These are phyloP conservation scores for Leccinum incarnatum DNA, from an alignment of 768 basidiomycete genomes.

Conservation along the genomic window DNA sequence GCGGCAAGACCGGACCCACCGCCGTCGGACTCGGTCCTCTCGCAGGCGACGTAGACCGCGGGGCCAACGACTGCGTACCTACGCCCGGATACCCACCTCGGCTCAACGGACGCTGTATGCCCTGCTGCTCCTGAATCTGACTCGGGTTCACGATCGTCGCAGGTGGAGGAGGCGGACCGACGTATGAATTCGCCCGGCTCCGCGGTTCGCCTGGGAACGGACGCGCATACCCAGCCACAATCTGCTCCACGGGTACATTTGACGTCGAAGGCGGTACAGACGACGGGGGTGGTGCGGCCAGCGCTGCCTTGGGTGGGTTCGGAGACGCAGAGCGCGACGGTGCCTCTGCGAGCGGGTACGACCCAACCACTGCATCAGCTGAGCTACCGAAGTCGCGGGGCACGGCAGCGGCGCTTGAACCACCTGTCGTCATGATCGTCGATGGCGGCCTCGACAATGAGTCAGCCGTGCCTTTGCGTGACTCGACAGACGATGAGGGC, in stretches of 20 bases:
- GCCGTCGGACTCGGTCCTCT: constrained; percentile 21
- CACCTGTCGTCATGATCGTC: constrained; percentile 12
- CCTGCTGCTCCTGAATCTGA: constrained; percentile 30
- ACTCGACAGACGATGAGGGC: constrained; percentile 20
- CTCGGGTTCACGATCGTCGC: constrained; percentile 10
- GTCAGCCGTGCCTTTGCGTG: constrained; percentile 26
- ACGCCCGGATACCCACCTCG: constrained; percentile 76
- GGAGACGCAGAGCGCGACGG: constrained; percentile 75
- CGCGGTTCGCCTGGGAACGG: constrained; percentile 82
- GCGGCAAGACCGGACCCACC: background rate
- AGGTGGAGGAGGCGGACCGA: constrained; percentile 28
- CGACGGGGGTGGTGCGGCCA: constrained; percentile 63
- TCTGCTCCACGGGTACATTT: constrained; percentile 64
- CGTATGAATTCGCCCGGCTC: constrained; percentile 51
- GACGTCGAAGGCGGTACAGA: constrained; percentile 47
- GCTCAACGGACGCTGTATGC: constrained; percentile 52
- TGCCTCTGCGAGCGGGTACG: constrained; percentile 51
- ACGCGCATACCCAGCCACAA: constrained; percentile 75
- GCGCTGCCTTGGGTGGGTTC: constrained; percentile 65
- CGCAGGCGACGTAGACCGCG: constrained; percentile 62
- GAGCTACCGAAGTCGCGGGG: constrained; percentile 68
- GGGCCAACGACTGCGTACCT: constrained; percentile 67
- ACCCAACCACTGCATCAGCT: constrained; percentile 77
- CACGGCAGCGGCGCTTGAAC: background rate
- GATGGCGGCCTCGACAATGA: constrained; percentile 26